Evolutionary conservation across 1,284 basidiomycete species (phyloP), one percentile per base, ranked within the genome.

Genomic region (Fomes fomentarius): DNA sequence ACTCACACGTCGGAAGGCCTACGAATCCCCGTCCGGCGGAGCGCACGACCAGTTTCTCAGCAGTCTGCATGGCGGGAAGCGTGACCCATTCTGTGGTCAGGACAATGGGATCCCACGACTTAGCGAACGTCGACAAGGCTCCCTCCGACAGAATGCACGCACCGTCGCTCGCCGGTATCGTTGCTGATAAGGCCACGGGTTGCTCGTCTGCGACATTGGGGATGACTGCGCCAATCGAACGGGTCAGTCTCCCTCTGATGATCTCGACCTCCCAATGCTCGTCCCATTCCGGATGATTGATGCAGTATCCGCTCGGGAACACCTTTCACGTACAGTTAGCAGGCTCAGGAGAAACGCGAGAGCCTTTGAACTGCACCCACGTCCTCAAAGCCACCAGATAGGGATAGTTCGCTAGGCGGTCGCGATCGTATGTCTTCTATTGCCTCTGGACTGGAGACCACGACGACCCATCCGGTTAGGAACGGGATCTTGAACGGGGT

Each of bases 401-500:
- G 67, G 4, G 68, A 71, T 1, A 71, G 45, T 7, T 62, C 56
- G 19, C 69, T 63, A 31, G 71, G 69, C 1, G 70, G 62, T 2
- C 65, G 60, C 30, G 64, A 67, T 24, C 57, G 63, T 9, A 70
- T 48, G 24, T 73, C 71, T 11, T 68, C 64, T 1, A 67, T 58
- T 49, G 49, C 50, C 33, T 53, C 47, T 28, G 47, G 58, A 24
- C 61, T 60, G 10, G 48, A 61, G 22, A 63, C 56, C 10, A 70
- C 35, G 26, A 72, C 63, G 2, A 66, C 51, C 68, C 69, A 71
- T 30, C 55, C 52, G 14, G 70, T 67, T 37, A 71, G 60, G 62
- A 71, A 66, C 0, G 77, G 68, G 15, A 77, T 61, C 61, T 69
- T 73, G 62, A 75, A 61, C 26, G 45, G 28, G 2, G 22, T 14